Percentiles rank a stretch among this genome's conserved stretches.
Conservation (phyloP, 2,329 filamentous ascomycete species). For the Raffaelea albimanens region DNA sequence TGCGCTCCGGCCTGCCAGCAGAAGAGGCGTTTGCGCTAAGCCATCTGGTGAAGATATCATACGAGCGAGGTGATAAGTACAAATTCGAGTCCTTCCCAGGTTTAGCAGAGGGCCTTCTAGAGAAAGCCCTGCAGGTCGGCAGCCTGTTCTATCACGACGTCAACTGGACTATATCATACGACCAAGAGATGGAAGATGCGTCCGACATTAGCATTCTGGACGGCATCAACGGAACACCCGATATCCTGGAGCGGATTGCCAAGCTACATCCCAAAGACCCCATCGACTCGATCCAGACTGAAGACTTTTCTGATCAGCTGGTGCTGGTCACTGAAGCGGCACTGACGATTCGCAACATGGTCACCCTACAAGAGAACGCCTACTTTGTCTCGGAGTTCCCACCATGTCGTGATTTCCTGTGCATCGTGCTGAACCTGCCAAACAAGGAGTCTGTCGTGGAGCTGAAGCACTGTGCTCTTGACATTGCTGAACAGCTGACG, state of each 20-base stretch:
- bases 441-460: constrained; percentile 64
- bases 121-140: constrained; percentile 72
- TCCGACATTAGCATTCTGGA: constrained; percentile 35
- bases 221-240: constrained; percentile 58
- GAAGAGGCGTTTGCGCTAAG: constrained; percentile 92
- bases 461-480: constrained; percentile 81
- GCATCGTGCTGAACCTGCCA: constrained; percentile 72
- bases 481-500: constrained; percentile 85
- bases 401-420: constrained; percentile 70
- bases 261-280: constrained; percentile 50
- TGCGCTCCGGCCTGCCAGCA: constrained; percentile 67
- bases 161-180: constrained; percentile 70
- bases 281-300: constrained; percentile 62
- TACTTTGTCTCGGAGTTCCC: constrained; percentile 66
- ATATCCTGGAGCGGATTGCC: constrained; percentile 64
- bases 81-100: constrained; percentile 87
- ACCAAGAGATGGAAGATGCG: constrained; percentile 39
- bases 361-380: constrained; percentile 85
- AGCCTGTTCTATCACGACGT: constrained; percentile 67
- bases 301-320: constrained; percentile 60
- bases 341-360: constrained; percentile 89
- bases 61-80: constrained; percentile 90
- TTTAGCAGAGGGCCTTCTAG: constrained; percentile 77
- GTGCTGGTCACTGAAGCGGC: constrained; percentile 76
- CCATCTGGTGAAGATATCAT: constrained; percentile 91